Percentiles rank a stretch among this genome's conserved stretches.
phyloP scores from a whole-genome alignment of 345 rosid species.

The Hevea brasiliensis region DNA sequence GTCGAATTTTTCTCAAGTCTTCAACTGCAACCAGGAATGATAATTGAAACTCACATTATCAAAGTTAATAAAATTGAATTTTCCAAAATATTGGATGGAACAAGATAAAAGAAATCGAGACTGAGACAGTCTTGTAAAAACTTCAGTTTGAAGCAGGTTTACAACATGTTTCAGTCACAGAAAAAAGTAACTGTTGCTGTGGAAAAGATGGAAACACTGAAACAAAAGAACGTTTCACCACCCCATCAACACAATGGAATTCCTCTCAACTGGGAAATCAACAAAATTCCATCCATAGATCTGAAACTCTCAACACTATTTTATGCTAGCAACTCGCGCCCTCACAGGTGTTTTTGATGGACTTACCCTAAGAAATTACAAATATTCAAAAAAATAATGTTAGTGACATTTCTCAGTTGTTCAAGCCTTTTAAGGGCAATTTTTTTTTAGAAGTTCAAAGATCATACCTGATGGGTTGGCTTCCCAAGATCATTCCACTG shows the following conservation, averaged over 20 bases:
- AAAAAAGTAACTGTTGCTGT: constrained; percentile 31
- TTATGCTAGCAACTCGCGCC: constrained; percentile 58
- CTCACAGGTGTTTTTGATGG: constrained; percentile 87
- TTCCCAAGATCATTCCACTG: constrained; percentile 69
- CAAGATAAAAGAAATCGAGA: not conserved
- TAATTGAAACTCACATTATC: not conserved
- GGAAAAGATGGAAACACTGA: constrained; percentile 38
- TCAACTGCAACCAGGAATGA: not conserved
- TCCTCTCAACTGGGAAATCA: constrained; percentile 26
- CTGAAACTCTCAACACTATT: constrained; percentile 21
- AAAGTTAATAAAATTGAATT: not conserved
- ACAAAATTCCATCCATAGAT: constrained; percentile 33
- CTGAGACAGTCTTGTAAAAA: constrained; percentile 22
- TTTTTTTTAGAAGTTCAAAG: not conserved
- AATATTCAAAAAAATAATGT: not conserved
- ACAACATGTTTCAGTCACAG: constrained; percentile 38
- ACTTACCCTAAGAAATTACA: constrained; percentile 52
- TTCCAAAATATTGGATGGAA: not conserved
- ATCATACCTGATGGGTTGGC: constrained; percentile 67
- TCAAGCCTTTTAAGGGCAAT: not conserved
- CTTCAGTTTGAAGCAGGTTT: constrained; percentile 40
- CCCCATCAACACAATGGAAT: constrained; percentile 40
- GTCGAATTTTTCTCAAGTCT: too few species aligned
- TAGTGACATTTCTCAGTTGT: not conserved
- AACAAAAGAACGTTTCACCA: constrained; percentile 40